Percentiles rank a stretch among this genome's conserved stretches.
These are phyloP conservation scores for Pseudozyma tsukubaensis DNA, from an alignment of 1,284 basidiomycete species.

Conservation along the genomic window DNA sequence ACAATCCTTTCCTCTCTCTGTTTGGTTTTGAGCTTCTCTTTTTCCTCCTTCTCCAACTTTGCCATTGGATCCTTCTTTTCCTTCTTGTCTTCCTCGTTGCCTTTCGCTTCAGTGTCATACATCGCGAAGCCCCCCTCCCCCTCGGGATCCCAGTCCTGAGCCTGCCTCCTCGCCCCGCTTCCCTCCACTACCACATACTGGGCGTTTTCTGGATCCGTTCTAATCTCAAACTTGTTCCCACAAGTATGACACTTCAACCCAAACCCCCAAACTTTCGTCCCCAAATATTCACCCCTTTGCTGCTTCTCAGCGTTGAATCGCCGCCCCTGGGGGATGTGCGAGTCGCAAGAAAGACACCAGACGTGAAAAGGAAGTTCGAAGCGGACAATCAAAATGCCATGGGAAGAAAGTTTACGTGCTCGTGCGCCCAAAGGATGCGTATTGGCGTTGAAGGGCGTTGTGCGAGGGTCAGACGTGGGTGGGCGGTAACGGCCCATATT, in stretches of 20 bases:
- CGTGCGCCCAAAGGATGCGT: slow-evolving; percentile 77
- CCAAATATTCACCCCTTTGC: slow-evolving; percentile 94
- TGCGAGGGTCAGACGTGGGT: slow-evolving; percentile 43
- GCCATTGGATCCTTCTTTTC: slow-evolving; percentile 82
- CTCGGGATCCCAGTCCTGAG: slow-evolving; percentile 94
- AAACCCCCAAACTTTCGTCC: slow-evolving; percentile 92
- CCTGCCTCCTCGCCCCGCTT: slow-evolving; percentile 87
- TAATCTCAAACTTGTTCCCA: slow-evolving; percentile 91
- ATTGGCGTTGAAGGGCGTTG: slow-evolving; percentile 38
- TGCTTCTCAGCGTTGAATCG: slow-evolving; percentile 99
- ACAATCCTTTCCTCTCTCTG: slow-evolving; percentile 81
- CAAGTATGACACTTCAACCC: slow-evolving; percentile 97
- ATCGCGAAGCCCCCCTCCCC: slow-evolving; percentile 93
- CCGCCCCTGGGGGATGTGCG: slow-evolving; percentile 56
- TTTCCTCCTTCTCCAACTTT: slow-evolving; percentile 85
- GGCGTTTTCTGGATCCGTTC: slow-evolving; percentile 96
- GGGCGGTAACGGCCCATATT: slow-evolving; percentile 65
- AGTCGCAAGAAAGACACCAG: slow-evolving; percentile 78
- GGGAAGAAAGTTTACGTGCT: slow-evolving; percentile 84
- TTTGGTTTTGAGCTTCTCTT: slow-evolving; percentile 78
- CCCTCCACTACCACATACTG: slow-evolving; percentile 91
- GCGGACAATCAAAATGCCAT: slow-evolving; percentile 91
- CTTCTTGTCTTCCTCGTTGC: too few species aligned
- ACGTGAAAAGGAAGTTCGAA: slow-evolving; percentile 88
- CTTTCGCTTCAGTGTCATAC: slow-evolving; percentile 75